A percentile compares a stretch with the other conserved stretches of the same genome.
These are phyloP conservation scores for Fusarium devonianum DNA, from an alignment of 2,329 filamentous ascomycete genomes.

Conservation along the genomic window DNA sequence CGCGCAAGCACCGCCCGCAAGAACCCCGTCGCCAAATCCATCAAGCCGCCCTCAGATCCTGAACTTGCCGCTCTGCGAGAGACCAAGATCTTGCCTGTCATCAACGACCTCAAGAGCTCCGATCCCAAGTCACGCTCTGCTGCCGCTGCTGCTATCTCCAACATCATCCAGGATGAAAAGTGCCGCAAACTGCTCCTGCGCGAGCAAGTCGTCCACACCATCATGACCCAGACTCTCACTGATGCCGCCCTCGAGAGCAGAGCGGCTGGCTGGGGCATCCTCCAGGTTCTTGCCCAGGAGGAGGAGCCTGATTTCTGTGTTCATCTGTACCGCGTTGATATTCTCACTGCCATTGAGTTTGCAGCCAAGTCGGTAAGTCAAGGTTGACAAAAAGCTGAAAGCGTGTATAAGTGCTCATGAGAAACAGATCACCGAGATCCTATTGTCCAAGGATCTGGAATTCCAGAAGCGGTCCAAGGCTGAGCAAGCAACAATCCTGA, in stretches of 20 bases:
- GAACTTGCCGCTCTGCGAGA: constrained; percentile 69
- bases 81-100: constrained; percentile 67
- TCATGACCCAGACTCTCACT: constrained; percentile 70
- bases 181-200: constrained; percentile 71
- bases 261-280: constrained; percentile 72
- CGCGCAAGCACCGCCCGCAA: constrained; percentile 57
- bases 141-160: constrained; percentile 66
- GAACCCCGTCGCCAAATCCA: constrained; percentile 63
- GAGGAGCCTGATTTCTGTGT: constrained; percentile 73
- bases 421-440: constrained; percentile 53
- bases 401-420: constrained; percentile 15
- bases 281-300: constrained; percentile 66
- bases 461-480: constrained; percentile 59
- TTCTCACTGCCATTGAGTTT: constrained; percentile 66
- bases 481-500: constrained; percentile 62
- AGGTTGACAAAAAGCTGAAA: background rate
- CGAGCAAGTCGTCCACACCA: constrained; percentile 69
- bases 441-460: constrained; percentile 50
- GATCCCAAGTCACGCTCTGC: constrained; percentile 66
- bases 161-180: constrained; percentile 66
- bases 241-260: constrained; percentile 69
- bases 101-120: constrained; percentile 65
- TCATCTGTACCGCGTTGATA: constrained; percentile 68
- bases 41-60: constrained; percentile 69
- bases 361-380: constrained; percentile 59